Evolutionary conservation across 805 yeast species (phyloP), one percentile per base, ranked within the genome.

Genomic region (Blastobotrys muscicola): DNA sequence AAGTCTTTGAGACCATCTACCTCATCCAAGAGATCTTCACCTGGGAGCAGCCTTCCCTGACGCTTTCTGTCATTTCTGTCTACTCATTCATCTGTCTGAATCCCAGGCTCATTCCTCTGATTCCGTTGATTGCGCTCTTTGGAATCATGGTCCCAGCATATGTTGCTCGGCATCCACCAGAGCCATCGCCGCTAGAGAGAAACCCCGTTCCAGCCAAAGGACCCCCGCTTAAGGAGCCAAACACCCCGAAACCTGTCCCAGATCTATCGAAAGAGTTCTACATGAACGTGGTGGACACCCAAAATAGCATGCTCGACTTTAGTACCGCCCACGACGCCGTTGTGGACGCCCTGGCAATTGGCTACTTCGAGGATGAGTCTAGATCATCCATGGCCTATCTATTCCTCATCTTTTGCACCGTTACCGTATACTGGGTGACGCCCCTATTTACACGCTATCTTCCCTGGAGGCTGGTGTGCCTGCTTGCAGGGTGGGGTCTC

Each of bases 261-360:
- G 86, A 85, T 59, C 68, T 83, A 40, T 79, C 89, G 29, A 69
- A 83, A 44, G 95, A 86, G 57, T 86, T 85, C 56, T 61, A 81
- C 14, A 57, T 85, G 45, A 86, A 86, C 57, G 66, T 84, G 53
- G 84, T 94, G 1, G 95, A 86, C 64, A 66, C 85, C 46, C 95
- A 86, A 56, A 86, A 86, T 57, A 81, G 78, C 55, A 80, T 83
- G 85, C 56, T 79, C 29, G 55, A 78, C 10, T 85, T 80, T 58
- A 78, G 82, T 8, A 59, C 65, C 9, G 62, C 68, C 0, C 85
- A 79, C 70, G 90, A 86, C 61, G 68, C 69, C 15, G 41, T 76
- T 3, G 65, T 70, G 14, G 61, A 67, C 51, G 44, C 74, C 36
- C 66, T 82, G 29, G 62, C 66, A 14, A 76, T 74, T 45, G 80